Base-by-base conservation (phyloP, 129 eudicot species). In the Flaveria sonorensis region DNA sequence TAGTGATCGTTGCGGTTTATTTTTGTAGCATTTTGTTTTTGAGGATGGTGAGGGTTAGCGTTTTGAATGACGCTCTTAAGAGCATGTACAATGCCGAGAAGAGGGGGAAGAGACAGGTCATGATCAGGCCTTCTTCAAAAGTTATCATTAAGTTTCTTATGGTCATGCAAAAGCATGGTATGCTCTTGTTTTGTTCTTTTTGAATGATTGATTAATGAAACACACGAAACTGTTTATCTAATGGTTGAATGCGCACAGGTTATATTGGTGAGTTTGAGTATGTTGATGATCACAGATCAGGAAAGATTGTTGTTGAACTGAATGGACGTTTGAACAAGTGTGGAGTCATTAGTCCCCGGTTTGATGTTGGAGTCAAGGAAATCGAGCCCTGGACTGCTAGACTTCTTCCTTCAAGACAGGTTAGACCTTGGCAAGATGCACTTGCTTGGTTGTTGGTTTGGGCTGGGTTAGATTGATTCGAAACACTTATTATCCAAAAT, bases 1-100 rank as follows among this genome's bases (percentile, higher is more conserved):
- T 40, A 20, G 23, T 60, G 42, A 76, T 59, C 11, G 10, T 30
- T 70, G 19, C 20, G 10, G 48, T 64, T 30, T 36, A 1, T 28
- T 82, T 40, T 75, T 63, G 72, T 67, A 73, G 86, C 81, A 60
- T 82, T 45, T 80, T 42, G 61, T 81, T 81, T 43, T 72, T 70
- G 77, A 87, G 77, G 81, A 88, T 88, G 84, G 86, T 86, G 91
- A 89, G 89, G 75, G 81, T 85, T 3, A 89, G 95, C 24, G 95
- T 87, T 23, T 69, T 89, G 85, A 87, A 89, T 56, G 95, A 89
- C 55, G 95, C 95, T 77, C 91, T 89, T 21, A 88, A 85, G 87
- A 85, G 86, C 89, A 88, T 88, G 92, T 88, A 88, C 89, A 88
- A 88, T 81, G 95, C 95, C 11, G 95, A 89, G 76, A 89, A 89